Base-by-base conservation (phyloP, 192 early-diverging fungal genomes). In the Coemansia sp. region DNA sequence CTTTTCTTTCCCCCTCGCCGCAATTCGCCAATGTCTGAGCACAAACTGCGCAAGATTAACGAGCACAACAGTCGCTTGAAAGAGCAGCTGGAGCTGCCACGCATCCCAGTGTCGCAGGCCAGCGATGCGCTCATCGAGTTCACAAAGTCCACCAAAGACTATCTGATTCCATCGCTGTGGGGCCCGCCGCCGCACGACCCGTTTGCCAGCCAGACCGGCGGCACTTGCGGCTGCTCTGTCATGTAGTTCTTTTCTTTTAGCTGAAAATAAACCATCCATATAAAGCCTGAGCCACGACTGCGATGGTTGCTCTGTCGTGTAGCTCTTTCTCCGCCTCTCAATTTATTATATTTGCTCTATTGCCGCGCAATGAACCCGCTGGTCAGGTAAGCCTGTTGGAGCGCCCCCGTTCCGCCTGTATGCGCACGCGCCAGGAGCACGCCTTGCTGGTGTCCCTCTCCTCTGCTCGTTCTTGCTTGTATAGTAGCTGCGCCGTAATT, bases 61-160 rank as follows among this genome's bases (percentile, higher is more conserved):
- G 91, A 92, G 73, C 82, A 88, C 67, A 91, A 88, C 75, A 83
- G 84, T 60, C 83, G 87, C n/a, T 65, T 92, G 55, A 82, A 84
- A 67, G 90, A 92, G 61, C 89, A 89, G 71, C 86, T 92, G 38
- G 91, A 92, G 54, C 83, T 92, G 67, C 85, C 81, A 19, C 87
- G 90, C 35, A 89, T 93, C 17, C 76, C 88, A 35, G 87, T 90
- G 29, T 91, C 91, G 38, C 88, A 91, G 59, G 89, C 91, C 29
- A 75, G 82, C 71, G 75, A 80, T 55, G 70, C 84, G 69, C 75
- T 87, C 57, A 87, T 86, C 62, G 71, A 78, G 55, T 87, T 79
- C 58, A 80, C 79, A 23, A 79, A 72, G 59, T 77, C 66, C 64
- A 87, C 86, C 68, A 86, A 85, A 70, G 86, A 87, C 79, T 82